Evolutionary conservation across 2,329 filamentous ascomycete species (phyloP).

Genomic region (Nigrospora oryzae): DNA sequence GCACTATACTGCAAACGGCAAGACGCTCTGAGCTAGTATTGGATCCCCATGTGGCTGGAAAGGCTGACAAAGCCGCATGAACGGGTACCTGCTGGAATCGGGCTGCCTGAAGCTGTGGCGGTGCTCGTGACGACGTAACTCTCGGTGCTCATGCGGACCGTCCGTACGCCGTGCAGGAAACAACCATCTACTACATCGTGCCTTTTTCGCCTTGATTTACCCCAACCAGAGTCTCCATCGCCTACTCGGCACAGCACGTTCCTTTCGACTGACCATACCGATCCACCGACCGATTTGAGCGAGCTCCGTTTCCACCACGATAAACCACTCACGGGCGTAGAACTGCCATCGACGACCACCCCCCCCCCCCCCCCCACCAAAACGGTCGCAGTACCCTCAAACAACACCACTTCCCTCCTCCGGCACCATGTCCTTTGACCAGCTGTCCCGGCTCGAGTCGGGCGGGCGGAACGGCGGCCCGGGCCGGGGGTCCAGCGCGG

Average conservation of each 20-base stretch:
- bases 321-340: not conserved
- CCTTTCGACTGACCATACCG: not conserved
- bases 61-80: not conserved
- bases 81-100: too few relatives aligned
- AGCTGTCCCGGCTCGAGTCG: constrained; percentile 75
- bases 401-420: not conserved
- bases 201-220: not conserved
- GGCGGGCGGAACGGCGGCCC: constrained; percentile 37
- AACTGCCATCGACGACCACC: not conserved
- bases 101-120: not conserved
- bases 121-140: not conserved
- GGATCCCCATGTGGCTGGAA: not conserved
- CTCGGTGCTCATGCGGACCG: not conserved
- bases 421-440: constrained; percentile 77
- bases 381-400: too few relatives aligned
- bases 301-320: not conserved
- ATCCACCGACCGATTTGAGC: not conserved
- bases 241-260: not conserved
- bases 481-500: constrained; percentile 54
- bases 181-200: not conserved
- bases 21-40: not conserved
- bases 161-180: not conserved
- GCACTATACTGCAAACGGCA: not conserved
- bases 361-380: not conserved
- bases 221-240: not conserved